These are phyloP conservation scores for Crithidia fasciculata DNA, from an alignment of 208 protist species.

Conservation along the genomic window DNA sequence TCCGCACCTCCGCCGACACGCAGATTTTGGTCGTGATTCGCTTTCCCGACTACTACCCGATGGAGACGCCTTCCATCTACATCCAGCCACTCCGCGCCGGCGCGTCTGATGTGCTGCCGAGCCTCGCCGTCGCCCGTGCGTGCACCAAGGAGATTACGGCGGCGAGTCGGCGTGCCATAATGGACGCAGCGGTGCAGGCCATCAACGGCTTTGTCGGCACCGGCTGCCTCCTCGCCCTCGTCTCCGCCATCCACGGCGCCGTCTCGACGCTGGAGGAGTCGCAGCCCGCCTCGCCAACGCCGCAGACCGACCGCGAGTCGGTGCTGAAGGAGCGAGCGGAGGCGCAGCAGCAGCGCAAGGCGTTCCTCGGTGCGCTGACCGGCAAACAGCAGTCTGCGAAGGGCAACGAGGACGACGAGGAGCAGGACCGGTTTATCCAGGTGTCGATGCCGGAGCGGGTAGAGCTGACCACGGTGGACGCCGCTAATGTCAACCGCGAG, in stretches of 20 bases:
- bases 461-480: slow-evolving; percentile 70
- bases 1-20: slow-evolving; percentile 54
- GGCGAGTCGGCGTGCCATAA: slow-evolving; percentile 50
- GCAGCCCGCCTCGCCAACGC: slow-evolving; percentile 16
- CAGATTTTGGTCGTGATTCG: slow-evolving; percentile 64
- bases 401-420: slow-evolving; percentile 40
- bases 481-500: slow-evolving; percentile 28
- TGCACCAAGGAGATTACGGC: slow-evolving; percentile 76
- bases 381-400: slow-evolving; percentile 21
- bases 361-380: slow-evolving; percentile 66
- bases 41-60: slow-evolving; percentile 80
- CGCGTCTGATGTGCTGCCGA: slow-evolving; percentile 22
- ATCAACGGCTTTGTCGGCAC: slow-evolving; percentile 70
- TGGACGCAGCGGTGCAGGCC: slow-evolving; percentile 75
- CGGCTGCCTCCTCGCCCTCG: slow-evolving; percentile 72
- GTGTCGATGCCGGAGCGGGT: slow-evolving; percentile 71
- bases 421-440: slow-evolving; percentile 52
- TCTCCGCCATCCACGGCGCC: slow-evolving; percentile 68
- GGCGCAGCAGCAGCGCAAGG: slow-evolving; percentile 64
- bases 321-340: slow-evolving; percentile 38
- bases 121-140: slow-evolving; percentile 43
- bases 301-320: slow-evolving; percentile 17
- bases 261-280: slow-evolving; percentile 40
- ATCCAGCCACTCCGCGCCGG: slow-evolving; percentile 52
- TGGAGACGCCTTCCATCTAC: slow-evolving; percentile 71